These are phyloP conservation scores for Fusarium verrucosum DNA, from an alignment of 2,329 filamentous ascomycete genomes.

Conservation along the genomic window DNA sequence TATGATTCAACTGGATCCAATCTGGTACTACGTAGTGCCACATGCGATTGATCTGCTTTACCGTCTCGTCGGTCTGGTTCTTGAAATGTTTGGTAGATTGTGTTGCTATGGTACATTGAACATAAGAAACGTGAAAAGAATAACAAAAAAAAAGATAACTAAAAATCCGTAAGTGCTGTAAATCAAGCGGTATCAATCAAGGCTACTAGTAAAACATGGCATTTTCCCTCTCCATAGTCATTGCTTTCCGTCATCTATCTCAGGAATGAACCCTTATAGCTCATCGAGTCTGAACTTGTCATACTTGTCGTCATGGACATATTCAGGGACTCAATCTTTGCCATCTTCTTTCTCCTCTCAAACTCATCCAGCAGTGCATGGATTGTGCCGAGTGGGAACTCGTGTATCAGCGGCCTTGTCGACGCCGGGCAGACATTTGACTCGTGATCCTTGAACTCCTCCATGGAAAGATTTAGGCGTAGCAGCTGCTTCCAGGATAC, in stretches of 20 bases:
- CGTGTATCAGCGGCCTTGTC: conserved; percentile 9
- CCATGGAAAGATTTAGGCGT: conserved; percentile 48
- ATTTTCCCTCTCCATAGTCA: neutral
- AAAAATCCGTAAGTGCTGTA: neutral
- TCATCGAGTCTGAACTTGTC: conserved; percentile 18
- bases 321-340: conserved; percentile 30
- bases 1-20: neutral
- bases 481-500: conserved; percentile 51
- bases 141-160: neutral
- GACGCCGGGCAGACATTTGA: conserved; percentile 45
- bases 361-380: conserved; percentile 34
- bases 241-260: neutral
- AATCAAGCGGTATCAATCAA: neutral
- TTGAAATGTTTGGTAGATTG: neutral
- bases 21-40: no score
- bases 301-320: conserved; percentile 16
- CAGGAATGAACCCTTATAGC: conserved; percentile 11
- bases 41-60: neutral
- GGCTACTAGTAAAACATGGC: neutral
- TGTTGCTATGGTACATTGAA: neutral
- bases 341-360: conserved; percentile 28
- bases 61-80: neutral
- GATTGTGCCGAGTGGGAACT: conserved; percentile 31
- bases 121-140: neutral
- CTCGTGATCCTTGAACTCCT: conserved; percentile 49